Evolutionary conservation across 2,329 filamentous ascomycete genomes (phyloP), one percentile per base, ranked within the genome.

Genomic region (Corinectria fuckeliana): DNA sequence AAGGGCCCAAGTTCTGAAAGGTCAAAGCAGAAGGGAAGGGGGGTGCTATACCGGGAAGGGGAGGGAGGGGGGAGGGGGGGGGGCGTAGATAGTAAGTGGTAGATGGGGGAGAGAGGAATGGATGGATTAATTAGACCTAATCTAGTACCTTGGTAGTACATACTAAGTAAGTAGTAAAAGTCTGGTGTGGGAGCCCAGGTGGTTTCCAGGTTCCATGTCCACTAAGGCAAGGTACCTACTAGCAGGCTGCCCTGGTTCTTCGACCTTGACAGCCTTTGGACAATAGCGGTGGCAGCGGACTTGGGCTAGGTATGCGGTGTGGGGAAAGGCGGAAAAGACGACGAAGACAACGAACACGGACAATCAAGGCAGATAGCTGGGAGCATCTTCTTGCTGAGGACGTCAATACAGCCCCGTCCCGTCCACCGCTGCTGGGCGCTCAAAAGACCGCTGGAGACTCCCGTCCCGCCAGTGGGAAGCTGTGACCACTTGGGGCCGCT

Each of bases 21-120:
- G 56, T 60, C 56, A 59, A 60, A 62, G 60, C 56, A 62, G 48
- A 34, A 59, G 34, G 50, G 32, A 25, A 53, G 34, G 42, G 41
- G 41, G 38, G 28, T 36, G n/a, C 32, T 16, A n/a, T n/a, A 23
- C 41, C 14, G 18, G 39, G 13, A 47, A 38, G 45, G 36, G 30
- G 41, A 39, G 36, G 48, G n/a, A n/a, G n/a, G n/a, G n/a, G n/a
- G 45, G 36, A 25, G 41, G 34, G 36, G 48, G 54, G 47, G 50
- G 60, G 48, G 54, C 14, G 51, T 59, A 45, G 44, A 53, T 34
- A n/a, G n/a, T n/a, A n/a, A n/a, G n/a, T n/a, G n/a, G n/a, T n/a
- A 34, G 56, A 58, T 58, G 47, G 49, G 55, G 20, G 48, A 18
- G 48, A 18, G 30, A 52, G 42, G 44, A 48, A 52, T 58, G 50